Base-by-base conservation (phyloP, 1,284 basidiomycete species). In the Fomitopsis pinicola region DNA sequence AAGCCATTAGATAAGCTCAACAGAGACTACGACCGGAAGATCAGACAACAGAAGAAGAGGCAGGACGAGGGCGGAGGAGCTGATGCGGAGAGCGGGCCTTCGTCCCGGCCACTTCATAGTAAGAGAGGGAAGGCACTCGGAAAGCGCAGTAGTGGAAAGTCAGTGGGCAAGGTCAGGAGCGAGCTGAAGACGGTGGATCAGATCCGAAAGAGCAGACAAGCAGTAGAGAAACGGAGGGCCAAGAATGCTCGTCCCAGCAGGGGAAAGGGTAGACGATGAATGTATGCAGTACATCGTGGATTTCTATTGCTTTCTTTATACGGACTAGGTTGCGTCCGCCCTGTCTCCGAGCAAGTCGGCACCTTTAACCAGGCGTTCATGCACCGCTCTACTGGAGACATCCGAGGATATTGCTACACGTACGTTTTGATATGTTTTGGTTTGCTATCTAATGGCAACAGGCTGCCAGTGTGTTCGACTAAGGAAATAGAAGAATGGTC, bases 131-230 rank as follows among this genome's bases (percentile, higher is more conserved):
- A 67, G 59, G 69, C 60, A 62, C 63, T 58, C 55, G 75, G 73
- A 61, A 76, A 77, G 60, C 79, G 86, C 57, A 79, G 80, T 66
- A 81, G 80, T 42, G 83, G 82, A n/a, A 91, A 88, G 73, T 72
- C 84, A 1, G 70, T 84, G 55, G 81, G 80, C 6, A 81, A 78
- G 57, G 84, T 91, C 68, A 92, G 87, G 75, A 89, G 74, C 58
- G 93, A 95, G 74, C 83, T 95, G 71, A 94, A 92, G 78, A 89
- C 84, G 0, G 87, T 85, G 42, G 91, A 93, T 57, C 90, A 95
- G 71, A 95, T 97, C 64, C 83, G 91, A 62, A 95, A 89, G 72
- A 76, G 82, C 33, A 82, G 94, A 63, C 86, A 85, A 70, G 58
- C 80, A 35, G 68, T 76, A 69, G 87, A 91, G 66, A 83, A 82